These are phyloP conservation scores for Pichia sp. DNA, from an alignment of 1,139 yeast species.

Conservation along the genomic window DNA sequence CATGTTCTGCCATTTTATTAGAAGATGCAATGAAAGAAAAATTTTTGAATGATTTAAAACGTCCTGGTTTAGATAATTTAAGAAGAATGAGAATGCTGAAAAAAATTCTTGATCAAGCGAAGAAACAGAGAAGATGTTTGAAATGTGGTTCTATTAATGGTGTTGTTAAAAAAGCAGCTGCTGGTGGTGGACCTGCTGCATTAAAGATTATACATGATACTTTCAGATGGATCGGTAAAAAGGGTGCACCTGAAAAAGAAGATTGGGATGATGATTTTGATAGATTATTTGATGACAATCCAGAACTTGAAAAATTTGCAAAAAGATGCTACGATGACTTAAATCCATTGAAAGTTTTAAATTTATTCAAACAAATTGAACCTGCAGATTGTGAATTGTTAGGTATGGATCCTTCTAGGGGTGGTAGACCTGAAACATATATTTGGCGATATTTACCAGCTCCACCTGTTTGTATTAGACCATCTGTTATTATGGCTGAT, in stretches of 20 bases:
- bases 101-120: conserved; percentile 83
- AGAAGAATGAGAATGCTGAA: conserved; percentile 86
- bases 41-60: conserved; percentile 68
- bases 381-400: conserved; percentile 88
- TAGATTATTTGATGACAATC: conserved; percentile 60
- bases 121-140: conserved; percentile 87
- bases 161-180: conserved; percentile 95
- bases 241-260: conserved; percentile 74
- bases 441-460: conserved; percentile 97
- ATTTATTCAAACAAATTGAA: conserved; percentile 75
- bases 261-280: conserved; percentile 85
- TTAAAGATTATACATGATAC: conserved; percentile 93
- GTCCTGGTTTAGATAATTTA: conserved; percentile 86
- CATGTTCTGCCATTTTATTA: conserved; percentile 72
- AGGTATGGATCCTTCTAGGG: conserved; percentile 81
- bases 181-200: conserved; percentile 88
- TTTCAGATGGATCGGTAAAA: conserved; percentile 93
- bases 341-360: conserved; percentile 85
- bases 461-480: conserved; percentile 98
- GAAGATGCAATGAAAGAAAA: conserved; percentile 67
- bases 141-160: conserved; percentile 88
- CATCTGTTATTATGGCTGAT: conserved; percentile 92
- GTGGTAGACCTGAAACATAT: conserved; percentile 95
- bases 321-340: conserved; percentile 89
- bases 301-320: conserved; percentile 83